phyloP scores from a whole-genome alignment of 495 filamentous ascomycete species.

The Aspergillus ellipticus region DNA sequence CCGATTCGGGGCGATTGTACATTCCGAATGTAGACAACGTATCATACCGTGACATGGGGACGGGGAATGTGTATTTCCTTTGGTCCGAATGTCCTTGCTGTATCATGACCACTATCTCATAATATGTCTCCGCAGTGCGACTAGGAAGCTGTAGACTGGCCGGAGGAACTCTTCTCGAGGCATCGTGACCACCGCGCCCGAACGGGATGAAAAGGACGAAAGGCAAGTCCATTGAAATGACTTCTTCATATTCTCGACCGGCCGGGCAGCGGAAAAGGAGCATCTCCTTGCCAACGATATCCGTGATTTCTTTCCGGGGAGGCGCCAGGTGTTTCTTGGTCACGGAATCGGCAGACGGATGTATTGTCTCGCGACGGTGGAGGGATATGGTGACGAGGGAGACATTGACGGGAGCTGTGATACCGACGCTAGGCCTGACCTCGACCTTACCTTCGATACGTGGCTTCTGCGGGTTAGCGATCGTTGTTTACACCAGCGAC shows the following conservation, averaged over 20 bases:
- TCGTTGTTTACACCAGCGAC: not conserved
- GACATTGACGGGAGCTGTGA: conserved; percentile 81
- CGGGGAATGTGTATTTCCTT: conserved; percentile 85
- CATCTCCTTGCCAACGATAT: conserved; percentile 94
- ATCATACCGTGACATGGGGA: conserved; percentile 89
- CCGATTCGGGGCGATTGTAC: conserved; percentile 93
- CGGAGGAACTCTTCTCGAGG: conserved; percentile 82
- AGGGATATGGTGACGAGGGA: conserved; percentile 94
- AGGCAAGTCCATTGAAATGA: conserved; percentile 95
- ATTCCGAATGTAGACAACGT: conserved; percentile 98
- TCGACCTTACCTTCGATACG: conserved; percentile 98
- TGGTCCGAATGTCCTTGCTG: conserved; percentile 84
- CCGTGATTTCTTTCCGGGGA: conserved; percentile 83
- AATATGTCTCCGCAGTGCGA: conserved; percentile 91
- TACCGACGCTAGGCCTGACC: conserved; percentile 79
- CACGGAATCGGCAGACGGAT: conserved; percentile 89
- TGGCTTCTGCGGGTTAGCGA: conserved; percentile 52
- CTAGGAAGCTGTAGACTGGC: conserved; percentile 88
- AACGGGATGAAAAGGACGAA: conserved; percentile 98
- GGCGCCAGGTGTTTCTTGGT: conserved; percentile 90
- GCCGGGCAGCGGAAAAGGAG: conserved; percentile 80
- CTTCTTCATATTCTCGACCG: conserved; percentile 78
- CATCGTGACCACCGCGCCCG: conserved; percentile 82
- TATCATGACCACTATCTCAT: conserved; percentile 93
- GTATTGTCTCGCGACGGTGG: conserved; percentile 90